A percentile compares a stretch with the other conserved stretches of the same genome.
These are phyloP conservation scores for Coleophoma cylindrospora DNA, from an alignment of 2,329 filamentous ascomycete genomes.

Conservation along the genomic window DNA sequence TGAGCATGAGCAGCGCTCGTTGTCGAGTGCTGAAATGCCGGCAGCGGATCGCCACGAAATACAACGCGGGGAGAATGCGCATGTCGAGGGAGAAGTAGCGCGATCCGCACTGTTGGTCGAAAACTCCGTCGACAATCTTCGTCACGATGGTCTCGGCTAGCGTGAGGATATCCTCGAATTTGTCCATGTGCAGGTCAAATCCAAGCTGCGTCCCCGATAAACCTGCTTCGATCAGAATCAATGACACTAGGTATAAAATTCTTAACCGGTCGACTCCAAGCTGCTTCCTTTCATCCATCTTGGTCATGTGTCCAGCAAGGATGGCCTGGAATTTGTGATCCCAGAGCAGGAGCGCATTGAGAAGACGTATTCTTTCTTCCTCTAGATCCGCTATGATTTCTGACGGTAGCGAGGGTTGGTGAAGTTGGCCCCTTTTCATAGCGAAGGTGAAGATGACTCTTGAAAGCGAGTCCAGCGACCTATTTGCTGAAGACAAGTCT, in stretches of 20 bases:
- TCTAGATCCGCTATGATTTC: not conserved
- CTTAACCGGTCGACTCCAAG: not conserved
- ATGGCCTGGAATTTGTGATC: not conserved
- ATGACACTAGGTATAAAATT: not conserved
- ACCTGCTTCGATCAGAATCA: not conserved
- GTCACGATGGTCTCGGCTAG: not conserved
- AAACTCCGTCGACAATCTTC: not conserved
- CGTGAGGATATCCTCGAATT: not conserved
- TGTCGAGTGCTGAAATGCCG: not conserved
- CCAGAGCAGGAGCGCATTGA: not conserved
- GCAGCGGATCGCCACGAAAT: not conserved
- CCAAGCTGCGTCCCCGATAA: not conserved
- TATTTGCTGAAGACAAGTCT: not conserved
- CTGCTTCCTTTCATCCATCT: not conserved
- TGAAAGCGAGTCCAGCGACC: not conserved
- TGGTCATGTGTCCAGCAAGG: not conserved
- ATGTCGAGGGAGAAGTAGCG: not conserved
- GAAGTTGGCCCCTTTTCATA: not conserved
- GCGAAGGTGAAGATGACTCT: not conserved
- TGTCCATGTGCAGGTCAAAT: not conserved
- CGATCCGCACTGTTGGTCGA: not conserved
- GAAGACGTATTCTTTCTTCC: not conserved
- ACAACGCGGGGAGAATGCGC: not conserved
- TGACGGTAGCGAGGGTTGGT: not conserved
- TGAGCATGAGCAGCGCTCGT: not conserved